These are phyloP conservation scores for Elaeis oleifera DNA, from an alignment of 202 grass and related monocot species.

Conservation along the genomic window DNA sequence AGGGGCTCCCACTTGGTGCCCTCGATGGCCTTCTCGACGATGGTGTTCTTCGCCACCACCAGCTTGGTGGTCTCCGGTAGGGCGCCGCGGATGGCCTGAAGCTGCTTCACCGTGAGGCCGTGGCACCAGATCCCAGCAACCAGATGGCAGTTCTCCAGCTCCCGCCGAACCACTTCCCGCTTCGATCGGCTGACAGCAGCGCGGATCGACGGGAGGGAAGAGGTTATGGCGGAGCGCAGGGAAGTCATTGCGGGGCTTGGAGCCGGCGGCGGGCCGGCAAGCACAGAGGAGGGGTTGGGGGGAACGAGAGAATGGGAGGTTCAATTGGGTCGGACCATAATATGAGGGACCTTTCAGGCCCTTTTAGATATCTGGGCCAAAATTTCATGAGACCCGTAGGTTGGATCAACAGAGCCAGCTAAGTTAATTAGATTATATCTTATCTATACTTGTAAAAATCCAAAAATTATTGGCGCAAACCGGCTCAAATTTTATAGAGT, in stretches of 20 bases:
- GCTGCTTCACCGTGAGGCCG: conserved; percentile 10
- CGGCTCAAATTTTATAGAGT: no score
- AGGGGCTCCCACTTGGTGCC: conserved; percentile 70
- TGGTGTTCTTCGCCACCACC: conserved; percentile 50
- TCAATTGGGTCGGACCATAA: no score
- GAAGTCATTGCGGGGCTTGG: neutral
- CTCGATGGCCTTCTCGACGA: conserved; percentile 85
- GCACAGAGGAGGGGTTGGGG: no score
- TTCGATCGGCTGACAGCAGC: neutral
- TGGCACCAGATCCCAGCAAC: conserved; percentile 14
- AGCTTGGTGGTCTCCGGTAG: neutral
- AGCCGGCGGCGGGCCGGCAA: no score
- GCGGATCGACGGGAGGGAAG: neutral
- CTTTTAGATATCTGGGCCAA: no score
- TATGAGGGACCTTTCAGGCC: no score
- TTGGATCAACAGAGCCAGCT: no score
- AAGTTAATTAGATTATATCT: no score
- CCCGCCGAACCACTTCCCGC: conserved; percentile 10
- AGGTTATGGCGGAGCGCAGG: neutral
- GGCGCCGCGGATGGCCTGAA: neutral
- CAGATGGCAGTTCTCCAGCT: conserved; percentile 17
- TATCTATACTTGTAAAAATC: no score
- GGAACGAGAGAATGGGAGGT: no score
- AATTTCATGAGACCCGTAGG: no score
- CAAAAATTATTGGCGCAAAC: no score